A percentile compares a stretch with the other conserved stretches of the same genome.
Evolutionary conservation across 306 rosid species (phyloP).

Genomic region (Malus sieversii): DNA sequence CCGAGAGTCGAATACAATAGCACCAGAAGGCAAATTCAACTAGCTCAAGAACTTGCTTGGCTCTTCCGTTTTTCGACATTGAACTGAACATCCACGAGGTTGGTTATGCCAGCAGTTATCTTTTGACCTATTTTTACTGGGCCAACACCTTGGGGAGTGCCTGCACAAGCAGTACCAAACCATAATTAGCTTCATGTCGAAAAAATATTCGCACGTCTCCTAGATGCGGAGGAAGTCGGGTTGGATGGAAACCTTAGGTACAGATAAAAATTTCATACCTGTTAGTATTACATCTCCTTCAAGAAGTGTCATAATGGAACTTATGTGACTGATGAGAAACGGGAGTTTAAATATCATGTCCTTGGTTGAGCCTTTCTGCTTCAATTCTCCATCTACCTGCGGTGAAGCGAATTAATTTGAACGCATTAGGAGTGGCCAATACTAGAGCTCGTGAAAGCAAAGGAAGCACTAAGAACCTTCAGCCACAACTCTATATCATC

Average conservation of each 20-base stretch:
- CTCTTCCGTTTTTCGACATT: constrained; percentile 51
- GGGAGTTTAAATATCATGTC: constrained; percentile 88
- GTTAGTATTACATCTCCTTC: constrained; percentile 96
- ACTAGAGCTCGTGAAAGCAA: background rate
- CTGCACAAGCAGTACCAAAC: constrained; percentile 39
- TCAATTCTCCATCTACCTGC: constrained; percentile 77
- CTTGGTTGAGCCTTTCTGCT: constrained; percentile 93
- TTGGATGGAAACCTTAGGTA: background rate
- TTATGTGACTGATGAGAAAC: constrained; percentile 80
- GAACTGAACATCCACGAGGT: constrained; percentile 60
- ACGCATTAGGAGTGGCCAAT: constrained; percentile 6
- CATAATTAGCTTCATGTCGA: background rate
- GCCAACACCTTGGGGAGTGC: constrained; percentile 94
- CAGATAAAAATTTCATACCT: constrained; percentile 32
- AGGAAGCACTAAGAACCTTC: constrained; percentile 48
- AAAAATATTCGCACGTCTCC: background rate
- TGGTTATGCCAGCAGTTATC: constrained; percentile 81
- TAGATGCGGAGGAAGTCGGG: background rate
- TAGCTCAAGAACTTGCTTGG: constrained; percentile 10
- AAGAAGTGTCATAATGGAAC: constrained; percentile 74
- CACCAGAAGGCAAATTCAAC: background rate
- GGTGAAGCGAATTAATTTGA: constrained; percentile 11
- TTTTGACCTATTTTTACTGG: constrained; percentile 83
- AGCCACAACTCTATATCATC: constrained; percentile 81
- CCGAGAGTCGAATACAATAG: background rate